Conservation (phyloP, 1,139 yeast genomes). For the Diutina pseudorugosa region DNA sequence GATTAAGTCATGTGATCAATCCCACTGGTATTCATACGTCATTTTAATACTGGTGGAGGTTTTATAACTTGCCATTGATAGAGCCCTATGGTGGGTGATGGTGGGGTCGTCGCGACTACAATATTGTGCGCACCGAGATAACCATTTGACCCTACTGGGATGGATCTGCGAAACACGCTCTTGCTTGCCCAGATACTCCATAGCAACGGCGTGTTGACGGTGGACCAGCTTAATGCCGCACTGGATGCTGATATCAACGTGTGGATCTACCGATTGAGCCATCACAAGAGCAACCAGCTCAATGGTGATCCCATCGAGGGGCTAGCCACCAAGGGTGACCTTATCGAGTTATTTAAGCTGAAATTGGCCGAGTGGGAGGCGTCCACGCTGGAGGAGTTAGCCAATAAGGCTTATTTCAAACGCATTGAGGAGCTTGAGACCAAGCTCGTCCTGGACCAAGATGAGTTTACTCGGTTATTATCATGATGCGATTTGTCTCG, state of each 20-base stretch:
- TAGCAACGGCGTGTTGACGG: slow-evolving; percentile 10
- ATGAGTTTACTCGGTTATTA: slow-evolving; percentile 5
- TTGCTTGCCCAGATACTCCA: slow-evolving; percentile 16
- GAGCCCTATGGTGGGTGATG: no score
- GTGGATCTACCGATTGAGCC: slow-evolving; percentile 11
- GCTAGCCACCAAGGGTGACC: slow-evolving; percentile 10
- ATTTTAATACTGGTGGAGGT: no score
- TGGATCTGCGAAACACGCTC: slow-evolving; percentile 12
- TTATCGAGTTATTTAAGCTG: slow-evolving; percentile 10
- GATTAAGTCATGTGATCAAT: no score
- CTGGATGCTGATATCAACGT: slow-evolving; percentile 9
- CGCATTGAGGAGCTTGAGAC: slow-evolving; percentile 13
- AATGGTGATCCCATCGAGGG: slow-evolving; percentile 6
- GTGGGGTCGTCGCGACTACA: no score
- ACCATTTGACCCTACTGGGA: background rate
- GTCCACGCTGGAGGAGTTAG: slow-evolving; percentile 14
- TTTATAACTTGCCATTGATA: no score
- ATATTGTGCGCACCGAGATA: background rate
- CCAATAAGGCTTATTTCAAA: slow-evolving; percentile 12
- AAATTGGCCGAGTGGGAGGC: slow-evolving; percentile 10
- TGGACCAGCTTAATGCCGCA: slow-evolving; percentile 9
- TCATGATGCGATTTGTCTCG: background rate
- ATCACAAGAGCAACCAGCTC: slow-evolving; percentile 13
- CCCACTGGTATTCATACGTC: no score
- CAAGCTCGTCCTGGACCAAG: slow-evolving; percentile 8